Evolutionary conservation across 768 basidiomycete genomes (phyloP).

Genomic region (Clitopilus hobsonii): DNA sequence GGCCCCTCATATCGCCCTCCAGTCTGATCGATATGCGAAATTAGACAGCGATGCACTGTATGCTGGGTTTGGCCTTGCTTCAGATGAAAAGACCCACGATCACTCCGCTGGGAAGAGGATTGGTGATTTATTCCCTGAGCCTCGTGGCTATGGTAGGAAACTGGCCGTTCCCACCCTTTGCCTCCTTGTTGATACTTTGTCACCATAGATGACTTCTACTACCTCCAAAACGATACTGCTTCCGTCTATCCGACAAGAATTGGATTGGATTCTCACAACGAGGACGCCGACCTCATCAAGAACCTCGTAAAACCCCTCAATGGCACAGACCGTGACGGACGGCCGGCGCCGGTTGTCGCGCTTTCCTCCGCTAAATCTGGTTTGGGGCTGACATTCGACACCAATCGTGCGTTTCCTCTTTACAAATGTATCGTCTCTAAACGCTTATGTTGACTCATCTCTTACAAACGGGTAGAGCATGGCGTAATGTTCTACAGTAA

Average conservation of each 20-base stretch:
- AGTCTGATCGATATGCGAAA: constrained; percentile 55
- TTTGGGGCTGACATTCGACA: constrained; percentile 54
- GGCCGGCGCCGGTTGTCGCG: constrained; percentile 41
- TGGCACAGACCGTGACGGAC: constrained; percentile 23
- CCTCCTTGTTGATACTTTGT: not conserved
- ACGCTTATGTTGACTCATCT: not conserved
- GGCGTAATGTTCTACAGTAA: constrained; percentile 77
- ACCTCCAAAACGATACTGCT: constrained; percentile 36
- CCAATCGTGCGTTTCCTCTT: constrained; percentile 55
- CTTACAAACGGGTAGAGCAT: constrained; percentile 51
- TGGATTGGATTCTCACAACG: constrained; percentile 33
- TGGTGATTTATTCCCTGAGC: constrained; percentile 50
- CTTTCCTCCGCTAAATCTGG: constrained; percentile 57
- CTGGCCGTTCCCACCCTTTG: not conserved
- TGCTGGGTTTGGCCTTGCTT: constrained; percentile 45
- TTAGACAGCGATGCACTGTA: constrained; percentile 45
- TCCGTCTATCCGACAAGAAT: constrained; percentile 44
- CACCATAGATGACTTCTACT: constrained; percentile 59
- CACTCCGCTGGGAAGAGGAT: constrained; percentile 47
- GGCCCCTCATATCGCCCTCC: constrained; percentile 1
- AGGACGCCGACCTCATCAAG: constrained; percentile 40
- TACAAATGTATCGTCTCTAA: not conserved
- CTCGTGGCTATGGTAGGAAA: constrained; percentile 51
- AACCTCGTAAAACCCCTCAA: constrained; percentile 32
- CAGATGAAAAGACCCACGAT: constrained; percentile 43